Base-by-base conservation (phyloP, 345 rosid species). In the Ailanthus altissimus region DNA sequence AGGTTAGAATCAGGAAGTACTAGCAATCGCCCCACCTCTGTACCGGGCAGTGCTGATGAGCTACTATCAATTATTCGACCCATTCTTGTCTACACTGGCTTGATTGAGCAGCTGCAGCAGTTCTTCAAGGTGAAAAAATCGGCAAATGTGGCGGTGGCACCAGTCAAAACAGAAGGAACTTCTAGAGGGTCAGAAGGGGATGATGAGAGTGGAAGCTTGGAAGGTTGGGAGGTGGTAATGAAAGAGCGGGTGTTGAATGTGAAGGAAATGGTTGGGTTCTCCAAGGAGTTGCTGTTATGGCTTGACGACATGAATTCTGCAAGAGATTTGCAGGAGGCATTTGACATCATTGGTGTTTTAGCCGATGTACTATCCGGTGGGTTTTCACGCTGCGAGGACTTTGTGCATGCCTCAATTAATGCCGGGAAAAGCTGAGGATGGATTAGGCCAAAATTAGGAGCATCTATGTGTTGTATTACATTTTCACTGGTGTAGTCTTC, bases 31-130 rank as follows among this genome's bases (percentile, higher is more conserved):
- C 69, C 81, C 9, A 60, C 84, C 25, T 26, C 85, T 16, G 97
- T 86, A 81, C 74, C 81, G 1, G 81, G 79, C 40, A 74, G 81
- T 46, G 47, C 71, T 36, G 87, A 88, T 63, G 97, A 93, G 58
- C 90, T 93, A 21, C 85, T 96, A 47, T 72, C 94, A 2, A 84
- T 92, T 40, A 75, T 92, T 47, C 86, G 88, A 56, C 97, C 93
- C 7, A 94, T 94, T 93, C 94, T 94, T 23, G 93, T 92, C 40
- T 94, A 94, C 84, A 86, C 91, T 12, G 98, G 99, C 25, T 77
- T 96, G 90, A 86, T 96, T 28, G 97, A 96, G 87, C 99, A 92
- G 89, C 86, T 96, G 77, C 99, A 96, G 80, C 90, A 25, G 58
- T 91, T 89, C 61, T 89, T 88, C 77, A 96, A 96, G 84, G 87